Percentiles rank a stretch among this genome's conserved stretches.
Evolutionary conservation across 2,329 filamentous ascomycete genomes (phyloP).

Genomic region (Diaporthe amygdali): DNA sequence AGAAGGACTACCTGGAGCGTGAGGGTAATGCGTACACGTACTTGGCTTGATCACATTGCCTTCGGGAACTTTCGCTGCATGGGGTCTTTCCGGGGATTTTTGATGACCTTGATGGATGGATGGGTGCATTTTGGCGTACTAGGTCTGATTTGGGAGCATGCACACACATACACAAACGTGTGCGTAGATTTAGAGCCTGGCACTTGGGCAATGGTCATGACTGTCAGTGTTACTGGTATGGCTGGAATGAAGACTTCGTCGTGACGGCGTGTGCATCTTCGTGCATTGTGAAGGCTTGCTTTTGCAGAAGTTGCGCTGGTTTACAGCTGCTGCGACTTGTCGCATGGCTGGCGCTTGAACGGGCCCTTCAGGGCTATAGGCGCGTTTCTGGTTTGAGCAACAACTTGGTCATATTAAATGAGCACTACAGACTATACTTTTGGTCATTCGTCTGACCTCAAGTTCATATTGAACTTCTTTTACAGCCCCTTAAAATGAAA

Average conservation of each 20-base stretch:
- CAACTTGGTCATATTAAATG: too few relatives aligned
- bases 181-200: neutral
- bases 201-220: neutral
- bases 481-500: too few relatives aligned
- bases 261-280: neutral
- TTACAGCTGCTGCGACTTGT: neutral
- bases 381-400: too few relatives aligned
- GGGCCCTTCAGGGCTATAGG: too few relatives aligned
- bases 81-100: neutral
- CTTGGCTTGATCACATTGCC: slow-evolving; percentile 57
- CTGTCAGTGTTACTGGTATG: neutral
- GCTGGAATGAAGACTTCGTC: too few relatives aligned
- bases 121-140: neutral
- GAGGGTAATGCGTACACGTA: slow-evolving; percentile 76
- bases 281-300: neutral
- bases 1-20: slow-evolving; percentile 91
- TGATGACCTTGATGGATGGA: neutral
- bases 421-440: too few relatives aligned
- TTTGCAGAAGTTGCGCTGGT: neutral
- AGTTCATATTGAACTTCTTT: too few relatives aligned
- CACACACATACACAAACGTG: neutral
- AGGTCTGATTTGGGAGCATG: neutral
- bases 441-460: too few relatives aligned
- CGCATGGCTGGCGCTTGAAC: too few relatives aligned
- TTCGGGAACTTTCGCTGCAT: neutral